phyloP scores from a whole-genome alignment of 2,329 filamentous ascomycete species.

The Parascedosporium putredinis region DNA sequence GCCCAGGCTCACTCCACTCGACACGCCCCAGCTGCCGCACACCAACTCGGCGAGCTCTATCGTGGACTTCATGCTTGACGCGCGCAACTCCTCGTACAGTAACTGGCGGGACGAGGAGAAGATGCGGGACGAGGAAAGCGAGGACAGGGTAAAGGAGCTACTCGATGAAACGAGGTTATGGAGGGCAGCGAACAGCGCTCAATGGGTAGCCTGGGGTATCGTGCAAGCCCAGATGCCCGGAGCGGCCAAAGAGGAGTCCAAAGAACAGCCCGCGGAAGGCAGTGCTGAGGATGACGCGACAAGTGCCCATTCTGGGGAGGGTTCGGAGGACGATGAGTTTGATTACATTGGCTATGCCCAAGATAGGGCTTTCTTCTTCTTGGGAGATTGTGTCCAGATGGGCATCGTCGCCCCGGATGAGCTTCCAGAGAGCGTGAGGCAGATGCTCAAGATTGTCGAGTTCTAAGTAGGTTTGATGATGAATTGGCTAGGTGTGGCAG shows the following conservation, averaged over 20 bases:
- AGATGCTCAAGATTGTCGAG: slow-evolving; percentile 59
- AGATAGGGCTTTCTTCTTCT: slow-evolving; percentile 85
- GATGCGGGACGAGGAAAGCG: slow-evolving; percentile 50
- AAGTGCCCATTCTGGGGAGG: slow-evolving; percentile 15
- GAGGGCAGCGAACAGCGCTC: slow-evolving; percentile 76
- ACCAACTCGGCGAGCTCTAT: slow-evolving; percentile 39
- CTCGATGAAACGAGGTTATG: slow-evolving; percentile 73
- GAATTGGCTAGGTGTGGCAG: not conserved
- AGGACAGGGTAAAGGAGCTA: slow-evolving; percentile 58
- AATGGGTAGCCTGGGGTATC: slow-evolving; percentile 94
- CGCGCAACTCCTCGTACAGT: slow-evolving; percentile 28
- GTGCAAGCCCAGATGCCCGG: slow-evolving; percentile 84
- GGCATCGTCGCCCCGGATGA: slow-evolving; percentile 68
- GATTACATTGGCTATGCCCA: slow-evolving; percentile 90
- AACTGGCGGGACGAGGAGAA: slow-evolving; percentile 43
- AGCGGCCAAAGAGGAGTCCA: slow-evolving; percentile 40
- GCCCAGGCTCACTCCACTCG: slow-evolving; percentile 34
- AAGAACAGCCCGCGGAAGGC: slow-evolving; percentile 15
- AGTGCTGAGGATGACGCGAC: slow-evolving; percentile 8
- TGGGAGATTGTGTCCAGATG: slow-evolving; percentile 75
- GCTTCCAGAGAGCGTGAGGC: slow-evolving; percentile 56
- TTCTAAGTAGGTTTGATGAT: slow-evolving; percentile 34
- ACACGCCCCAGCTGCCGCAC: slow-evolving; percentile 31
- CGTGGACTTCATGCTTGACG: slow-evolving; percentile 73
- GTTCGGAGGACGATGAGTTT: slow-evolving; percentile 57